Conservation (phyloP, 345 rosid species). For the Eucalyptus cladocalyx region DNA sequence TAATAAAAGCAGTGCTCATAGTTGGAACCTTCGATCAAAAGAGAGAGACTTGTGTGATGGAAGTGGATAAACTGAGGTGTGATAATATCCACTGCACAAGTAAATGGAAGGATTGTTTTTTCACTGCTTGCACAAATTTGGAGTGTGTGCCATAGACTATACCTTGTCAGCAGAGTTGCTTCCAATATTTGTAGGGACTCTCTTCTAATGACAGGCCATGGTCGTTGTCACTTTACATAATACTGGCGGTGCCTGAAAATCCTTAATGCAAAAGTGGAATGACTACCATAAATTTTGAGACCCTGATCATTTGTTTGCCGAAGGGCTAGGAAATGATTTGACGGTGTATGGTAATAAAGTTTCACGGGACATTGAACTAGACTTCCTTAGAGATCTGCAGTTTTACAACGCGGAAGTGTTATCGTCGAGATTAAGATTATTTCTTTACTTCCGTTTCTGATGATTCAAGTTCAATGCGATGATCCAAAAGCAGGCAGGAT, state of each 20-base stretch:
- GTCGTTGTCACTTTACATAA: background rate
- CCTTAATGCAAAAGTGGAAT: background rate
- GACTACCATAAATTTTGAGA: background rate
- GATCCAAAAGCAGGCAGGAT: background rate
- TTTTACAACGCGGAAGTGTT: background rate
- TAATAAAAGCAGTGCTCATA: background rate
- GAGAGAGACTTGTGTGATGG: background rate
- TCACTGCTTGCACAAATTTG: background rate
- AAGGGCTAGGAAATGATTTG: background rate
- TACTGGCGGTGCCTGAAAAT: background rate
- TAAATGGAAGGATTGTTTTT: background rate
- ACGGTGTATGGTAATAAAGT: background rate
- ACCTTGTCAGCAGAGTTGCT: background rate
- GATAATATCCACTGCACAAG: background rate
- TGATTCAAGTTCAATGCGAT: background rate
- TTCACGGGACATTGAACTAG: background rate
- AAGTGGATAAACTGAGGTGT: background rate
- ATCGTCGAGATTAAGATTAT: background rate
- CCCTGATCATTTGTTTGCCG: background rate
- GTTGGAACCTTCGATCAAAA: background rate
- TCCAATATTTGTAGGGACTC: background rate
- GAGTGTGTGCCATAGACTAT: background rate
- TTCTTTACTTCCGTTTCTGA: background rate
- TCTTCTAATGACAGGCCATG: background rate
- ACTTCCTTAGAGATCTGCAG: background rate